Conservation (phyloP, 257 asterid species). For the Primulina eburnea region DNA sequence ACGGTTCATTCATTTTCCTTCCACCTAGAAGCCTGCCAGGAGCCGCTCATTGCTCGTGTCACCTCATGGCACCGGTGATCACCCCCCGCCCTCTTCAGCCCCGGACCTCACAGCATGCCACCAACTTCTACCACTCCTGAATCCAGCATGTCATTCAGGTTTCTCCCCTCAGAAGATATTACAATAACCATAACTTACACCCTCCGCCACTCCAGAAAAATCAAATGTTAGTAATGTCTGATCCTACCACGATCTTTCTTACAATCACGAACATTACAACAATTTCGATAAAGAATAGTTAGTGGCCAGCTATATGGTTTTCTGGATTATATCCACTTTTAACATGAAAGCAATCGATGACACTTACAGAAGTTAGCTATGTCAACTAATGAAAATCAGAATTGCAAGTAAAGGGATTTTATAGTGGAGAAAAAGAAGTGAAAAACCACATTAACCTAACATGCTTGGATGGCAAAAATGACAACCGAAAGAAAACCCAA, state of each 20-base stretch:
- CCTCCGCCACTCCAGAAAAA: neutral
- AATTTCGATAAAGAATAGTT: neutral
- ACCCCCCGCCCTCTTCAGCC: no score
- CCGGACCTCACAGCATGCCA: neutral
- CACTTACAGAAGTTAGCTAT: neutral
- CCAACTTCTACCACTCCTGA: neutral
- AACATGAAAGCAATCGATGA: neutral
- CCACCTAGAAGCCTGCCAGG: no score
- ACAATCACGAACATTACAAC: neutral
- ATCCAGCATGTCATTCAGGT: neutral
- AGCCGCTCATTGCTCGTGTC: no score
- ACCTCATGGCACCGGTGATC: no score
- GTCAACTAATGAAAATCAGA: neutral
- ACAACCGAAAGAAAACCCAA: constrained; percentile 5
- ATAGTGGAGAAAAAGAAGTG: constrained; percentile 1
- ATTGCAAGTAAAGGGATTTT: constrained; percentile 9
- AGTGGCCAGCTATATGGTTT: neutral
- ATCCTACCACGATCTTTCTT: neutral
- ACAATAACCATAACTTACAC: neutral
- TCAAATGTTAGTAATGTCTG: neutral
- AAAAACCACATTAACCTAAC: neutral
- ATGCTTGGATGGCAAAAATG: constrained; percentile 1
- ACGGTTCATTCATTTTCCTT: no score
- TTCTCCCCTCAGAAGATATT: neutral
- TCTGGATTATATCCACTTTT: neutral